Percentiles rank a stretch among this genome's conserved stretches.
These are phyloP conservation scores for Colletotrichum sp. DNA, from an alignment of 2,329 filamentous ascomycete genomes.

Conservation along the genomic window DNA sequence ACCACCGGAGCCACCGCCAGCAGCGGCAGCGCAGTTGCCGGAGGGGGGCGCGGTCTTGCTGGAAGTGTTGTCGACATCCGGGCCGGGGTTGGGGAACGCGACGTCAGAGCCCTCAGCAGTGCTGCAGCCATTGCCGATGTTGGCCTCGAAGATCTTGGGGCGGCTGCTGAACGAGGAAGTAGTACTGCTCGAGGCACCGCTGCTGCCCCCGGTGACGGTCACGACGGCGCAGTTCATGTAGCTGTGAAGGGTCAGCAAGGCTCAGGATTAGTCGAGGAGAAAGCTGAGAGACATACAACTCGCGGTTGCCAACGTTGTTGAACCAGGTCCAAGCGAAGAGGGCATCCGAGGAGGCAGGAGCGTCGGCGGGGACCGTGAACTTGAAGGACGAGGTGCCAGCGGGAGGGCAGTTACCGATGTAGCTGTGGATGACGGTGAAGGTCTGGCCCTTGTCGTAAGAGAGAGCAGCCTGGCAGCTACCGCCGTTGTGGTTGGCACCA, in stretches of 20 bases:
- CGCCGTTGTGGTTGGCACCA: constrained; percentile 68
- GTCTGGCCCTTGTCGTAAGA: constrained; percentile 74
- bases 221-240: constrained; percentile 87
- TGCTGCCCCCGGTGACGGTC: constrained; percentile 54
- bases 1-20: constrained; percentile 28
- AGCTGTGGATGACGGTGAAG: constrained; percentile 71
- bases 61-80: constrained; percentile 49
- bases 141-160: constrained; percentile 75
- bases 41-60: constrained; percentile 39
- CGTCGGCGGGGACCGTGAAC: constrained; percentile 71
- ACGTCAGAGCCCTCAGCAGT: constrained; percentile 64
- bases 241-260: not conserved
- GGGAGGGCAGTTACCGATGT: constrained; percentile 59
- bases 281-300: constrained; percentile 54
- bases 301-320: constrained; percentile 77
- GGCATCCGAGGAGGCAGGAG: constrained; percentile 60
- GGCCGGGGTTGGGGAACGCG: constrained; percentile 70
- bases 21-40: constrained; percentile 40
- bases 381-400: constrained; percentile 55
- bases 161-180: constrained; percentile 53
- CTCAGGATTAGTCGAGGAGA: no score
- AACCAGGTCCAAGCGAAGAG: constrained; percentile 81
- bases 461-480: constrained; percentile 78
- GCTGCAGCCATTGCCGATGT: constrained; percentile 64
- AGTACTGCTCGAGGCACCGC: constrained; percentile 33